Base-by-base conservation (phyloP, 129 eudicot genomes). In the Arctium lappa region DNA sequence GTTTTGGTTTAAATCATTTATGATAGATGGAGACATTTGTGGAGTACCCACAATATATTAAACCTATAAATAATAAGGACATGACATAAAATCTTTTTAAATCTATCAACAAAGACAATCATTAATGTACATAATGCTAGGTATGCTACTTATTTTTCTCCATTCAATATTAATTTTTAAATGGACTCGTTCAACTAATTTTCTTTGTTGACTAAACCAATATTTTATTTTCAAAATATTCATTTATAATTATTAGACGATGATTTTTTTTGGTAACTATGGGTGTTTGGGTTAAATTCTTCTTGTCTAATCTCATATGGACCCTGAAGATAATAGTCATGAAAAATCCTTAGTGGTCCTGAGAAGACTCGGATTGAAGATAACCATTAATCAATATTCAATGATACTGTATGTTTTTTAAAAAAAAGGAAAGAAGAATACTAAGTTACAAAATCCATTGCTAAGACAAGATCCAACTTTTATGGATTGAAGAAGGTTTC, bases 1-100 rank as follows among this genome's bases (percentile, higher is more conserved):
- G n/a, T 80, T 71, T 69, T 12, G 79, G 27, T 56, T 72, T 5
- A 81, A 72, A 53, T 37, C 53, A 70, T 65, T 72, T 12, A 73
- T 60, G 80, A 63, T 12, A 50, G 86, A 76, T 68, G 2, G 86
- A 75, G 86, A 82, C 86, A 68, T 82, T 82, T 82, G 86, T 76
- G 81, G 86, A 76, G 81, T 48, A 53, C 56, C 81, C 86, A 76
- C 86, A 53, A 46, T 75, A 82, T 82, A 80, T 66, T 68, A 74
- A 82, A 75, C 39, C n/a, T 65, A 75, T 65, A 82, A 16, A 63
- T 74, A 40, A 40, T 40, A 66, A 13, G 30, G 22, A 62, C 18
- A 56, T 60, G 29, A 76, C 77, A 56, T 33, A 8, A 33, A 66
- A 82, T 65, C 56, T 53, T 82, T 82, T 68, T 34, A 76, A 80